phyloP scores from a whole-genome alignment of 108 stramenopile species.

The Schizochytrium sp. region DNA sequence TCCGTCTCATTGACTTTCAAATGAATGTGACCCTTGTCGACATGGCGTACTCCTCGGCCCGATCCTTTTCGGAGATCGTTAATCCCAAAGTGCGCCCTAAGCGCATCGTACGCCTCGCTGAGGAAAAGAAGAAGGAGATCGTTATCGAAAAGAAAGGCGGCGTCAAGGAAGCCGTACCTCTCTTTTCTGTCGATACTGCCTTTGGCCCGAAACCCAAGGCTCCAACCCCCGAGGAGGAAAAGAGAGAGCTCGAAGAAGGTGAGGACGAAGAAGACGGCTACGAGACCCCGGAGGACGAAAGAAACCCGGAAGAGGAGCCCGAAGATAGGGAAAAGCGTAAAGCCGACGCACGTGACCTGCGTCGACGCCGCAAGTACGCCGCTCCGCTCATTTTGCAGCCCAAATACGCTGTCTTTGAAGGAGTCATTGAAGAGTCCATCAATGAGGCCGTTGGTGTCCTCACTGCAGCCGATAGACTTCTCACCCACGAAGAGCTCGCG shows the following conservation, averaged over 20 bases:
- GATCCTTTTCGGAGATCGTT: not conserved
- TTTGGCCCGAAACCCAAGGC: not conserved
- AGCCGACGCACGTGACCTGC: not conserved
- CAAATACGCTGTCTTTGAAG: not conserved
- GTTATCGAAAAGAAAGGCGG: not conserved
- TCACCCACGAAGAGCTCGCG: slow-evolving; percentile 42
- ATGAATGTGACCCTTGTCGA: slow-evolving; percentile 46
- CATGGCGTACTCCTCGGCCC: slow-evolving; percentile 28
- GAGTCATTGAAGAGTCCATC: not conserved
- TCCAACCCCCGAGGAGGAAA: not conserved
- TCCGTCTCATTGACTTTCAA: slow-evolving; percentile 48
- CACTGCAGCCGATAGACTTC: slow-evolving; percentile 29
- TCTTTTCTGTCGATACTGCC: not conserved
- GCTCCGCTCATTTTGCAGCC: slow-evolving; percentile 1
- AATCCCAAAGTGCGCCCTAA: not conserved
- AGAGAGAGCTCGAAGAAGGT: not conserved
- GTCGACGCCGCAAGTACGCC: not conserved
- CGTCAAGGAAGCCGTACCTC: not conserved
- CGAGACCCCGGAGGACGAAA: not conserved
- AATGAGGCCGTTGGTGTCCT: slow-evolving; percentile 23
- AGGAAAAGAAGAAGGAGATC: not conserved
- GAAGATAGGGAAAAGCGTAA: not conserved
- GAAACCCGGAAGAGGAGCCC: not conserved
- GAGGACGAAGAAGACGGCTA: not conserved
- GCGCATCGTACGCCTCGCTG: not conserved